Evolutionary conservation across 495 filamentous ascomycete species (phyloP), one percentile per base, ranked within the genome.

Genomic region (Hypoxylon intermedium): DNA sequence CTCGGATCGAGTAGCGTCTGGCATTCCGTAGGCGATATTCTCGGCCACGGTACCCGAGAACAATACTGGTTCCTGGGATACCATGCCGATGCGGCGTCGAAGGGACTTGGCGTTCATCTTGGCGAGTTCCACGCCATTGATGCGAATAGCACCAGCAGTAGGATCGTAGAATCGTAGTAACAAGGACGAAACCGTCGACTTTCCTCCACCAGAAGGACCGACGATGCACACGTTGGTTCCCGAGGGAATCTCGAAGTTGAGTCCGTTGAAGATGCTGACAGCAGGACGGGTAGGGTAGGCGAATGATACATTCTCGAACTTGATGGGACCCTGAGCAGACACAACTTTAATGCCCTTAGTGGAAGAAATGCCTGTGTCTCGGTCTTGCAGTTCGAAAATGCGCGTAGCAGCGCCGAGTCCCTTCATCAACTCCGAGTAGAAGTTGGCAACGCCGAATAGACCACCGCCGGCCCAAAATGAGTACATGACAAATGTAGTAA

Each of bases 401-500:
- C 94, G 89, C 67, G 88, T 93, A 9, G 94, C 95, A 31, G 94
- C 94, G 64, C 94, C 94, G 18, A 97, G 94, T 33, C 95, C 95
- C 70, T 98, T 98, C 94, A 97, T 98, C 15, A 98, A 83, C 72
- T 98, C 94, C 7, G 92, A 96, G 77, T 96, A 97, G 77, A 98
- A 98, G 64, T 88, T 90, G 26, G 92, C 95, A 7, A 98, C 77
- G 2, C 94, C 94, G 61, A 98, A 95, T 59, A 98, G 84, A 75
- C 88, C 92, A 19, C 87, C 89, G 6, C 93, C 93, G 15, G 93
- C 93, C 75, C 93, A 97, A 15, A 89, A 92, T 11, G 93, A 91
- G 68, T 97, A 98, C 94, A 98, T 97, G 69, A 98, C 79, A 74
- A 98, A 98, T 2, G 90, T 93, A n/a, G 95, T 92, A 50, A 98